These are phyloP conservation scores for Sugiyamaella boreocaroliniensis DNA, from an alignment of 805 yeast species.

Conservation along the genomic window DNA sequence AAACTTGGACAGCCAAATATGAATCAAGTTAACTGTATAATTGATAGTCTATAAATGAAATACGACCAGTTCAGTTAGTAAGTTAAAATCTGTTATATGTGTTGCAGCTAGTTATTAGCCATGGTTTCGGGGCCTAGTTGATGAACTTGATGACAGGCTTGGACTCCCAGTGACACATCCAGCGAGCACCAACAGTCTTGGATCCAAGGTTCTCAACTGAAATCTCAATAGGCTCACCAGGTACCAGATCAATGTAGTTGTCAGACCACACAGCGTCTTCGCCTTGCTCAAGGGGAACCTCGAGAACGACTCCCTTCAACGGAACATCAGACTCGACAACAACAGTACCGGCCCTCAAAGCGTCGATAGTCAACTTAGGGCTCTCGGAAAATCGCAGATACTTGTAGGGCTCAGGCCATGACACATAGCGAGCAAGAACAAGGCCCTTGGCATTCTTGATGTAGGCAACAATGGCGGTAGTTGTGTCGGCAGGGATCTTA, in stretches of 20 bases:
- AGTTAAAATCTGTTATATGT: no score
- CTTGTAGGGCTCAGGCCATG: constrained; percentile 47
- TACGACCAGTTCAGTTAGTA: no score
- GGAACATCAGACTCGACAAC: constrained; percentile 2
- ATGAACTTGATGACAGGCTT: background rate
- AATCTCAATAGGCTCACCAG: background rate
- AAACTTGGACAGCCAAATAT: no score
- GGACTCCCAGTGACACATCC: constrained; percentile 2
- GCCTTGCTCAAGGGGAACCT: constrained; percentile 5
- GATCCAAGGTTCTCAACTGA: background rate
- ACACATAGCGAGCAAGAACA: constrained; percentile 30
- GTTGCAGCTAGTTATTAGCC: background rate
- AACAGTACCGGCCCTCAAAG: background rate
- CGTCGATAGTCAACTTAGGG: background rate
- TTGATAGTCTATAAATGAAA: no score
- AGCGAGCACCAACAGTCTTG: background rate
- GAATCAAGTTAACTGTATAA: no score
- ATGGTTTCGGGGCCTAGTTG: background rate
- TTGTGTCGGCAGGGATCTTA: background rate
- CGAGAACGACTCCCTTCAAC: constrained; percentile 6
- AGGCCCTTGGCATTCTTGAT: constrained; percentile 12
- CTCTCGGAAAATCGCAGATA: constrained; percentile 30
- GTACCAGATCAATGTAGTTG: constrained; percentile 8
- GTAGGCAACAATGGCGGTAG: constrained; percentile 3
- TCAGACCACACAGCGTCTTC: constrained; percentile 7